Evolutionary conservation across 495 filamentous ascomycete genomes (phyloP), one percentile per base, ranked within the genome.

Genomic region (Mytilinidion resinicola): DNA sequence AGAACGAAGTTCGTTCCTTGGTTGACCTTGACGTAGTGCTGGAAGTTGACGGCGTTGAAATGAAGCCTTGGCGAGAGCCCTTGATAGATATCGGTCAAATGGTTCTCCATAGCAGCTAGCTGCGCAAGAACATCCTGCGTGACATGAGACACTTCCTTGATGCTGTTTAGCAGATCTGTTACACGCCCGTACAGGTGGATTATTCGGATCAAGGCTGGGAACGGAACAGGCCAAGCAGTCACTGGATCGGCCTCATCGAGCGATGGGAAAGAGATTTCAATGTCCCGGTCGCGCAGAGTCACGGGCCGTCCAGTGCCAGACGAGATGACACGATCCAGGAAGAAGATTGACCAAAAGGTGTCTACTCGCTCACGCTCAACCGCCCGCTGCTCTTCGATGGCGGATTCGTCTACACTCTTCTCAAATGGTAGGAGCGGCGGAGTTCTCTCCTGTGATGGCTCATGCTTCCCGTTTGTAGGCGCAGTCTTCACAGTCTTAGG

Each of bases 301-400:
- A 90, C 89, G 19, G 63, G 63, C 5, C 63, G 59, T 3, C 89
- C 89, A 30, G 88, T 91, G 0, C 89, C 89, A 10, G 87, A 90
- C 4, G 89, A 91, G 53, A 92, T 90, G 55, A 89, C 85, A 36
- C 89, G 78, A 65, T 95, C 89, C 9, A 95, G 77, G 65, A 92
- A 86, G 70, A 91, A 92, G 21, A 95, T 84, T 21, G 87, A 83
- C 87, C 87, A 95, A 64, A 92, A 89, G 0, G 89, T 88, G 66
- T 91, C 86, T 14, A 88, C 86, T 34, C 87, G 79, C 59, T 91
- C 88, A 51, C 86, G 79, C 67, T 90, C 81, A 0, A 70, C 65
- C 0, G 70, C 70, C 14, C 62, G 76, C 46, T 76, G 74, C 67
- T 81, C 81, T 64, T 84, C 86, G 50, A 78, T 73, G 0, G 77